Conservation (phyloP, 805 yeast species). For the Barnettozyma pratensis region DNA sequence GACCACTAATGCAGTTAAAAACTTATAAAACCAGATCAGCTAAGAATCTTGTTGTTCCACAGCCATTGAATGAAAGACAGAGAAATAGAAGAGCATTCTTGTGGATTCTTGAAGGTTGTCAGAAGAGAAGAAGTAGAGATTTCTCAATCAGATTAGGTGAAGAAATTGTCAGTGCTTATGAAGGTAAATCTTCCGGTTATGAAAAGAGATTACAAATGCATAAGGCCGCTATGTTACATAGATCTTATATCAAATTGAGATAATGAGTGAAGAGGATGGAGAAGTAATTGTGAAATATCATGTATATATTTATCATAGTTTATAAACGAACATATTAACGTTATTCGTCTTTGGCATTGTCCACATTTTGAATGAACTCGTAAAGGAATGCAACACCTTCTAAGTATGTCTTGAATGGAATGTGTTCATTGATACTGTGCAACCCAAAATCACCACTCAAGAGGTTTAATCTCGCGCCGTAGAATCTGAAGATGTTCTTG, state of each 20-base stretch:
- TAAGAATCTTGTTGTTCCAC: constrained; percentile 74
- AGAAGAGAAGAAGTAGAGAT: constrained; percentile 72
- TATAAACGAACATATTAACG: neutral
- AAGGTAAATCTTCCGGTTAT: constrained; percentile 76
- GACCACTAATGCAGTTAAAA: constrained; percentile 77
- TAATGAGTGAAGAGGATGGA: constrained; percentile 5
- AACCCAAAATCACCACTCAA: constrained; percentile 14
- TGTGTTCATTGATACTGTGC: constrained; percentile 63
- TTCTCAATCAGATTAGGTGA: constrained; percentile 87
- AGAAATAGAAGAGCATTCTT: constrained; percentile 80
- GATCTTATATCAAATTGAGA: constrained; percentile 63
- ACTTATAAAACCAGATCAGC: constrained; percentile 83
- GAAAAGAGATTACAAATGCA: constrained; percentile 83
- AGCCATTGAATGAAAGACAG: constrained; percentile 76
- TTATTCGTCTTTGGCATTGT: neutral
- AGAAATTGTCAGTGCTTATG: constrained; percentile 72
- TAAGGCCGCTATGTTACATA: constrained; percentile 79
- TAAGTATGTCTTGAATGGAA: constrained; percentile 49
- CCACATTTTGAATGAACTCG: constrained; percentile 31
- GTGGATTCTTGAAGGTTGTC: constrained; percentile 87
- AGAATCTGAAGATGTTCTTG: constrained; percentile 46
- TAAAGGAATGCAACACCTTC: constrained; percentile 51
- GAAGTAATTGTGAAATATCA: no score
- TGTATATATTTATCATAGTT: neutral
- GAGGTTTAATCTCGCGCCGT: constrained; percentile 17